Base-by-base conservation (phyloP, 2,329 filamentous ascomycete species). In the Penicillium sp. region DNA sequence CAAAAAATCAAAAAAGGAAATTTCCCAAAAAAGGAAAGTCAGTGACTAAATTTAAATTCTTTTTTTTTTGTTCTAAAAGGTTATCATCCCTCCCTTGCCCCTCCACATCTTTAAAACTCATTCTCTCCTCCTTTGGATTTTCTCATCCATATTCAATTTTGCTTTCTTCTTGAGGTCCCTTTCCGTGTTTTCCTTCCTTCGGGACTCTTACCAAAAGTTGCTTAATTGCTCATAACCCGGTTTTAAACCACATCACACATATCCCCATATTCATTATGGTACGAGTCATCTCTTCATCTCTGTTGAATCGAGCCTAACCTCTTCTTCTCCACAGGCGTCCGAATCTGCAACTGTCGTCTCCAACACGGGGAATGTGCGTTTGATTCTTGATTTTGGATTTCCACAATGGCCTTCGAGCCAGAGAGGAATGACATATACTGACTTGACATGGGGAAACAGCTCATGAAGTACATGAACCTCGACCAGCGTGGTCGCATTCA, bases 401-500 rank as follows among this genome's bases (percentile, higher is more conserved):
- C 62, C 64, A 60, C 66, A 67, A 67, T 65, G 65, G 68, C 68
- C 64, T 50, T 63, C 62, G 62, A 67, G 63, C 65, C 62, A 62
- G 59, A 57, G 61, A 67, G 65, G 65, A 70, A 68, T 60, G 51
- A 69, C 60, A 62, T 60, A 76, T 75, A 76, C 77, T 78, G 73
- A 80, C 68, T 68, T 64, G 61, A 58, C 64, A 40, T 64, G 54
- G 60, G 36, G 67, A 65, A 61, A 70, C 78, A 96, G 91, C 87
- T 97, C 77, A 81, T 88, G 78, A 97, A 97, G 80, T 97, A 93
- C 84, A 86, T 94, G 80, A 82, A 83, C 72, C 90, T 97, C 71
- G 88, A 92, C 76, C 93, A 97, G 82, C 90, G 89, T 77, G 92
- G 92, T 76, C 82, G 81, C 69, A 83, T 95, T 74, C 94, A 96